Conservation (phyloP, 73 alveolate species). For the Paraurostyla sp. region DNA sequence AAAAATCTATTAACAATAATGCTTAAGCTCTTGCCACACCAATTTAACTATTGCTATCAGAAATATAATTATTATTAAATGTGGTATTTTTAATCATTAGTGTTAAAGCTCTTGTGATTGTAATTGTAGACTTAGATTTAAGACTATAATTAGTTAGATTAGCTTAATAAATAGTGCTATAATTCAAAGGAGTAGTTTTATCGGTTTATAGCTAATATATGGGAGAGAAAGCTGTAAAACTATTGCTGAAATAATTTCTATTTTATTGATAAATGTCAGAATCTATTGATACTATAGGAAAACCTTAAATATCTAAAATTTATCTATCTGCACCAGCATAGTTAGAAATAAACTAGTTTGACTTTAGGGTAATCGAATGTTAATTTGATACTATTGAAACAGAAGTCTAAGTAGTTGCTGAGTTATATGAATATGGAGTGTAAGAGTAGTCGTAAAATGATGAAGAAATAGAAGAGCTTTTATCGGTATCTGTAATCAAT, state of each 20-base stretch:
- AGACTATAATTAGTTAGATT: background rate
- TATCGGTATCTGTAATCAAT: background rate
- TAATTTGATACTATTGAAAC: background rate
- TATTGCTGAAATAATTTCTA: background rate
- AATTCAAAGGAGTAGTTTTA: background rate
- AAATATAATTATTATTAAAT: slow-evolving; percentile 24
- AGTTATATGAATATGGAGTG: slow-evolving; percentile 11
- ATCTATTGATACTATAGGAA: slow-evolving; percentile 23
- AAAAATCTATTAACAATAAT: slow-evolving; percentile 17
- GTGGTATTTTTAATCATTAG: background rate
- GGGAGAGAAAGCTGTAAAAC: slow-evolving; percentile 7
- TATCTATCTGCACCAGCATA: slow-evolving; percentile 61
- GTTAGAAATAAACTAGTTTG: slow-evolving; percentile 28
- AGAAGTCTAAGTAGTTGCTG: background rate
- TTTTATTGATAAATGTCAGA: background rate
- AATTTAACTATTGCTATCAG: background rate
- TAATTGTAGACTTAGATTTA: background rate
- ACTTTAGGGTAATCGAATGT: background rate
- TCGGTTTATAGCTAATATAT: background rate
- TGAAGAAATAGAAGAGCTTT: background rate
- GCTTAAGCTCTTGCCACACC: background rate
- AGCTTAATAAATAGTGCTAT: background rate
- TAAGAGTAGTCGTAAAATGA: background rate
- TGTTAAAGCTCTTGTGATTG: background rate
- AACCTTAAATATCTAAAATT: slow-evolving; percentile 57